Evolutionary conservation across 345 rosid species (phyloP), one percentile per base, ranked within the genome.

Genomic region (Iberis pinnata): DNA sequence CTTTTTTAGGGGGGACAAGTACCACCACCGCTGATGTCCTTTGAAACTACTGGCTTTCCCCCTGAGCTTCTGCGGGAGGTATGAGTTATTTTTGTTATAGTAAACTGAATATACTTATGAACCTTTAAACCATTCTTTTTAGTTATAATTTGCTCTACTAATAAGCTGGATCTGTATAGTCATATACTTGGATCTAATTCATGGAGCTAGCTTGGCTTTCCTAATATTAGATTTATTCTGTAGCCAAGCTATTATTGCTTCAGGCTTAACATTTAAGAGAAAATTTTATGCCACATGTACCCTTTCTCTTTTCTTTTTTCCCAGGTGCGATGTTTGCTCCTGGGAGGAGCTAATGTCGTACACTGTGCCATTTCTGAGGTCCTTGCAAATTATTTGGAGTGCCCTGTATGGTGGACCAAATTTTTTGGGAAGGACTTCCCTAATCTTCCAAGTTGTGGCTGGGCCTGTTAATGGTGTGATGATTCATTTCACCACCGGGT

Each of bases 241-340:
- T 19, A n/a, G 27, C 27, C 27, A 18, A 35, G 16, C 51, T 50
- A 27, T 17, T 8, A 12, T 66, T 29, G 9, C 35, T 60, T 29
- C 52, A 66, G 84, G 80, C 78, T 83, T 66, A 76, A 67, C 71
- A 46, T 64, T 73, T 75, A n/a, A 77, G 66, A 40, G 61, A 53
- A 81, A 84, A 64, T 78, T 78, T 75, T 72, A 71, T 81, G 49
- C 64, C 80, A 68, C 74, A 80, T 81, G 80, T 77, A 81, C 84
- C 64, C 58, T 79, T 87, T 80, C 84, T 76, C 77, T 48, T 67
- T 7, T 45, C 16, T 43, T 80, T 79, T n/a, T 90, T 81, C 94
- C 81, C 87, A 86, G 97, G 84, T 85, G 94, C 99, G 95, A 92
- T 88, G 85, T 92, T 92, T 79, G 73, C 73, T 69, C 73, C 73